Conservation (phyloP, 2,329 filamentous ascomycete genomes). For the Nemania serpens region DNA sequence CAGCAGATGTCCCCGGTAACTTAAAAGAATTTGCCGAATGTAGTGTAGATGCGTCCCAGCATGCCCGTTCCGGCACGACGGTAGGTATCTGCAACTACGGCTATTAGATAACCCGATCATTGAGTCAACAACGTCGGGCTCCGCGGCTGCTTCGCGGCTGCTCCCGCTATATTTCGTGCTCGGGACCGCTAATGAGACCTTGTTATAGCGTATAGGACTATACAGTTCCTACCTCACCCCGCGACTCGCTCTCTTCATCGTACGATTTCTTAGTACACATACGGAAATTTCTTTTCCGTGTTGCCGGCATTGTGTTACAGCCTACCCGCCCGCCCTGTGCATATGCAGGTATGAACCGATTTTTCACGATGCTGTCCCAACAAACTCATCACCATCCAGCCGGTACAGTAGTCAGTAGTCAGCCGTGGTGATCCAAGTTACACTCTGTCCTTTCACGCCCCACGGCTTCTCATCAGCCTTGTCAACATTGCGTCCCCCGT, state of each 20-base stretch:
- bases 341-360: slow-evolving; percentile 32
- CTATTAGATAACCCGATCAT: slow-evolving; percentile 9
- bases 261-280: slow-evolving; percentile 28
- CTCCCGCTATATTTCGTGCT: slow-evolving; percentile 18
- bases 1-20: not conserved
- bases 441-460: slow-evolving; percentile 7
- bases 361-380: not conserved
- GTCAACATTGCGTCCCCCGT: not conserved
- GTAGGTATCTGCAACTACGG: slow-evolving; percentile 1
- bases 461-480: slow-evolving; percentile 9
- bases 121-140: slow-evolving; percentile 10
- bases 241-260: slow-evolving; percentile 20
- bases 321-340: slow-evolving; percentile 1
- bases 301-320: slow-evolving; percentile 16
- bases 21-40: slow-evolving; percentile 6
- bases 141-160: slow-evolving; percentile 25
- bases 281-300: slow-evolving; percentile 20
- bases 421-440: not conserved
- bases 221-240: slow-evolving; percentile 9
- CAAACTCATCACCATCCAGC: too few relatives aligned
- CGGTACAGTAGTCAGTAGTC: slow-evolving; percentile 9
- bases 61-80: not conserved
- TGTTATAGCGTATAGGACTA: not conserved
- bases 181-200: slow-evolving; percentile 3
- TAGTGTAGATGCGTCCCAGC: not conserved